Percentiles rank a stretch among this genome's conserved stretches.
These are phyloP conservation scores for Amylostereum chailletii DNA, from an alignment of 1,284 basidiomycete species.

Conservation along the genomic window DNA sequence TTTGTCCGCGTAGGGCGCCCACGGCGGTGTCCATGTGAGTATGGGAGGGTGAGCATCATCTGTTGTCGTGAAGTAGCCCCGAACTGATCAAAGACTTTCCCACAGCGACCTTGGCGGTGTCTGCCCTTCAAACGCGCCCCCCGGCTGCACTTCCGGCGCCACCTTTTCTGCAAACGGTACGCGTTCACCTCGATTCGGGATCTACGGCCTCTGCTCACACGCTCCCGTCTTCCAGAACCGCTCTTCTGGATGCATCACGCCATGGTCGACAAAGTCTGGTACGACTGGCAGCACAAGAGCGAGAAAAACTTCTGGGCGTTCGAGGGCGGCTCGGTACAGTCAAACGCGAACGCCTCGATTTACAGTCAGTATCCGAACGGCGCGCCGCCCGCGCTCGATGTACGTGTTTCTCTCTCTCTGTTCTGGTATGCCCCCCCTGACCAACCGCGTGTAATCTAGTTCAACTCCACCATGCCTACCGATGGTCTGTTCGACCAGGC, in stretches of 20 bases:
- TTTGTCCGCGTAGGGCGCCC: slow-evolving; percentile 16
- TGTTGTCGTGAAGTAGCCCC: not conserved
- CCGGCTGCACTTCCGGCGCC: slow-evolving; percentile 14
- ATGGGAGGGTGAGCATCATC: slow-evolving; percentile 19
- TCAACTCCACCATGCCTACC: slow-evolving; percentile 20
- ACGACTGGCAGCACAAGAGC: slow-evolving; percentile 26
- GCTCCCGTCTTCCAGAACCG: slow-evolving; percentile 12
- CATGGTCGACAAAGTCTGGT: slow-evolving; percentile 32
- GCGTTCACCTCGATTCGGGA: slow-evolving; percentile 23
- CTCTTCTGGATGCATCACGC: slow-evolving; percentile 31
- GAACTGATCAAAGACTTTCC: not conserved
- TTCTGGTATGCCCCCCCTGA: not conserved
- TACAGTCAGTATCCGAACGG: slow-evolving; percentile 24
- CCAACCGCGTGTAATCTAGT: slow-evolving; percentile 8
- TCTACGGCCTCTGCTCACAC: slow-evolving; percentile 13
- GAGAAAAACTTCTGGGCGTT: slow-evolving; percentile 19
- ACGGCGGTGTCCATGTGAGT: slow-evolving; percentile 19
- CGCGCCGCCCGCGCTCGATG: slow-evolving; percentile 21
- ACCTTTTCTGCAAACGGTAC: slow-evolving; percentile 20
- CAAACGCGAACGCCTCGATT: slow-evolving; percentile 16
- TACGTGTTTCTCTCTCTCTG: slow-evolving; percentile 12
- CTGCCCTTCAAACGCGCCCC: slow-evolving; percentile 17
- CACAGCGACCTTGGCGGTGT: slow-evolving; percentile 19
- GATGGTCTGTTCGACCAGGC: slow-evolving; percentile 24
- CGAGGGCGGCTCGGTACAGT: slow-evolving; percentile 23